Percentiles rank a stretch among this genome's conserved stretches.
Evolutionary conservation across 208 protist species (phyloP).

Genomic region (Trypanosoma lewisi): DNA sequence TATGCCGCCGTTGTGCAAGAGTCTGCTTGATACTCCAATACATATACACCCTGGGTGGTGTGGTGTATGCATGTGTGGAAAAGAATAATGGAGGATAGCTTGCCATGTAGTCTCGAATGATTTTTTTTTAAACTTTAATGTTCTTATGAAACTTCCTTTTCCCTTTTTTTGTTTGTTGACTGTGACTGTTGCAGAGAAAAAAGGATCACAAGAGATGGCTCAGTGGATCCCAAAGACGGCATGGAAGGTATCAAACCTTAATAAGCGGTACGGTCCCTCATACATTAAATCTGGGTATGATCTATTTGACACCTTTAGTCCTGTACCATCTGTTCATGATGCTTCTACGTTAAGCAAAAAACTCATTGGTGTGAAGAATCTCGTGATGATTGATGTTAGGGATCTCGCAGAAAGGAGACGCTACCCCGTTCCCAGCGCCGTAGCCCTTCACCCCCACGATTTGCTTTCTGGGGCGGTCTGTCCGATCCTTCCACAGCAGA

Average conservation of each 20-base stretch:
- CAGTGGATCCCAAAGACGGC: slow-evolving; percentile 89
- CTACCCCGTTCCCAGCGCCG: slow-evolving; percentile 22
- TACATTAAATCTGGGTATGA: slow-evolving; percentile 47
- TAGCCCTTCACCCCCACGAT: slow-evolving; percentile 73
- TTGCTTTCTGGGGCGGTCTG: slow-evolving; percentile 68
- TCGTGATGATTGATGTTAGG: slow-evolving; percentile 72
- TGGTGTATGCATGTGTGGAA: too few relatives aligned
- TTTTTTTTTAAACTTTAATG: neutral
- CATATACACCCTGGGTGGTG: too few relatives aligned
- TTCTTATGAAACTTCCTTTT: slow-evolving; percentile 2
- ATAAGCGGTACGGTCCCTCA: slow-evolving; percentile 77
- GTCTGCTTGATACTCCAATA: neutral
- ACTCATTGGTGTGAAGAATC: slow-evolving; percentile 17
- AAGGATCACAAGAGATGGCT: slow-evolving; percentile 42
- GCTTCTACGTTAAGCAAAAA: neutral
- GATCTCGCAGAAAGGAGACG: slow-evolving; percentile 34
- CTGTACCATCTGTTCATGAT: slow-evolving; percentile 2
- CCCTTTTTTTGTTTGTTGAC: neutral
- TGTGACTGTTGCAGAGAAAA: too few relatives aligned
- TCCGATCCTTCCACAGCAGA: slow-evolving; percentile 63
- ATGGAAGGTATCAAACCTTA: slow-evolving; percentile 84
- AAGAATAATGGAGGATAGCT: too few relatives aligned
- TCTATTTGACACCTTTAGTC: slow-evolving; percentile 5
- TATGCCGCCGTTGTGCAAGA: neutral
- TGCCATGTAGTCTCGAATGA: too few relatives aligned